Evolutionary conservation across 2,329 filamentous ascomycete genomes (phyloP).

Genomic region (Colletotrichum destructivum): DNA sequence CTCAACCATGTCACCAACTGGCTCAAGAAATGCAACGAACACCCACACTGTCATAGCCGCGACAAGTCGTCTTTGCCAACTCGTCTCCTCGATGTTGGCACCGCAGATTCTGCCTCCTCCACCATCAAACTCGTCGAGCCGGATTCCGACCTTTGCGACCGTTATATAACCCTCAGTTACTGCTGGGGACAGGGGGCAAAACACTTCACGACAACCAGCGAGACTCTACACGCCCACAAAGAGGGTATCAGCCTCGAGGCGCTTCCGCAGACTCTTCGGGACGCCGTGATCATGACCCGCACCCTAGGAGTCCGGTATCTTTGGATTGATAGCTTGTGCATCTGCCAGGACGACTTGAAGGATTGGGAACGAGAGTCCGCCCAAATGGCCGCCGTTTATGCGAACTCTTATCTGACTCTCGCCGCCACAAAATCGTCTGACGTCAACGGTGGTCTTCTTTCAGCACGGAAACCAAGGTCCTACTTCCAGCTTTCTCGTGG

Average conservation of each 20-base stretch:
- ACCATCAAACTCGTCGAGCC: constrained; percentile 29
- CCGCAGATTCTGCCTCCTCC: not conserved
- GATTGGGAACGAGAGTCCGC: constrained; percentile 47
- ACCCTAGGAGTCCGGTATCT: constrained; percentile 47
- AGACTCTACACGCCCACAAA: constrained; percentile 19
- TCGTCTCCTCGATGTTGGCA: constrained; percentile 23
- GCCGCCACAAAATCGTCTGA: constrained; percentile 45
- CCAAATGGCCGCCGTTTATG: constrained; percentile 49
- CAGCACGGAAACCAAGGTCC: not conserved
- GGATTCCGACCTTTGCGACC: not conserved
- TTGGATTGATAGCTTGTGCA: constrained; percentile 53
- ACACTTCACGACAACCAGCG: constrained; percentile 29
- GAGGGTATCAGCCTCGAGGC: not conserved
- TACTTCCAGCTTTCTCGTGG: constrained; percentile 17
- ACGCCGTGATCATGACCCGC: constrained; percentile 46
- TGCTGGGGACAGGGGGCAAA: constrained; percentile 24
- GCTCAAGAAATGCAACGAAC: constrained; percentile 30
- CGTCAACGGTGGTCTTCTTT: constrained; percentile 44
- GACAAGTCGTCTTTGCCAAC: constrained; percentile 1
- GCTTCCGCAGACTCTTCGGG: constrained; percentile 46
- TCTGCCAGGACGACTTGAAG: constrained; percentile 47
- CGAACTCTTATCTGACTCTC: constrained; percentile 45
- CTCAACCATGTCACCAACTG: constrained; percentile 19
- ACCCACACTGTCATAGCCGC: constrained; percentile 7
- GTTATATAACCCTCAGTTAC: constrained; percentile 32